Percentiles rank a stretch among this genome's conserved stretches.
Conservation (phyloP, 495 filamentous ascomycete genomes). For the Neurospora africana region DNA sequence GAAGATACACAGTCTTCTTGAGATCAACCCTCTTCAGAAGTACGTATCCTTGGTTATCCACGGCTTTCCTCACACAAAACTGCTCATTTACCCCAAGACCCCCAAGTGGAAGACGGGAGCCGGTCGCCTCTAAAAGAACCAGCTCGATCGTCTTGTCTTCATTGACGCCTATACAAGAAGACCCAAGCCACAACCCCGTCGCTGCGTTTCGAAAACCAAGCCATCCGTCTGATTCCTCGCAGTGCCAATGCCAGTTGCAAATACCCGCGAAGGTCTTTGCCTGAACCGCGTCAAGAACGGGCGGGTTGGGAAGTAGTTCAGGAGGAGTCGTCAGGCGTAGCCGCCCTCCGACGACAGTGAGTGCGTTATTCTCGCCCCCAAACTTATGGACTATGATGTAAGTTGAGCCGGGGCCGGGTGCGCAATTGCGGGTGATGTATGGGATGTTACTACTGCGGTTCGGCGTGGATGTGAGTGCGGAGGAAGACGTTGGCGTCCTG, state of each 20-base stretch:
- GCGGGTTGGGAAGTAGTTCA: neutral
- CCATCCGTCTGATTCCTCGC: neutral
- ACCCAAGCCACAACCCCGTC: neutral
- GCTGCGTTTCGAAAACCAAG: neutral
- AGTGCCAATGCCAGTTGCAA: neutral
- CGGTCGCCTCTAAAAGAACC: neutral
- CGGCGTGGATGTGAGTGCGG: accelerated
- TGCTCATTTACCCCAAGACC: neutral
- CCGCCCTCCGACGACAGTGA: neutral
- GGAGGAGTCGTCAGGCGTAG: neutral
- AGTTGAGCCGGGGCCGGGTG: neutral
- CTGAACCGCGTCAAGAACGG: neutral
- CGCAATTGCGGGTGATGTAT: neutral
- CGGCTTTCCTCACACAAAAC: neutral
- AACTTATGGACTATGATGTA: neutral
- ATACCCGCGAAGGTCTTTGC: neutral
- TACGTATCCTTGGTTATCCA: neutral
- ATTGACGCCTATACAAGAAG: neutral
- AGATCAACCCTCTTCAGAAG: neutral
- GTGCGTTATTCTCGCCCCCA: neutral
- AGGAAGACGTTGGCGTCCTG: neutral
- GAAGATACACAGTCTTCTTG: neutral
- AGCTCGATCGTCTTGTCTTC: neutral
- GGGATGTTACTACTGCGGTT: neutral
- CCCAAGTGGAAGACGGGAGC: neutral